Base-by-base conservation (phyloP, 805 yeast species). In the Metahyphopichia silvanorum region DNA sequence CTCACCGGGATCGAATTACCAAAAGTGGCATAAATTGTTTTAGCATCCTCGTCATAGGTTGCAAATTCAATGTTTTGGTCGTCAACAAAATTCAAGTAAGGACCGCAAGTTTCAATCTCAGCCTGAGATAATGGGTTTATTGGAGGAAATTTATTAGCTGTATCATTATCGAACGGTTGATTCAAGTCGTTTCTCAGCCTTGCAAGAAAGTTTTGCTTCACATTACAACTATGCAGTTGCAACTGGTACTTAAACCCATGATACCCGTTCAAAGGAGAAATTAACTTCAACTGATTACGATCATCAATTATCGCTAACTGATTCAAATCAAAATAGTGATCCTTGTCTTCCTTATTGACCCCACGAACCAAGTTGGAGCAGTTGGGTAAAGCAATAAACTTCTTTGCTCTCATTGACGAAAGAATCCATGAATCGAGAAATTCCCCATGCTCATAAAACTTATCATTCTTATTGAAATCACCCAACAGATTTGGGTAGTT, bases 81-180 rank as follows among this genome's bases (percentile, higher is more conserved):
- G 31, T 53, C 55, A 18, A 62, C 47, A 24, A 64, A 37, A 30
- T 56, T 55, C 29, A 55, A 44, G 34, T 55, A 63, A 4, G 71
- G 70, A 15, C 50, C 52, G 39, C 79, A 69, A 0, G 82, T 74
- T 42, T 77, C 82, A 33, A 78, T 69, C 47, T 77, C 82, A 20
- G 76, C 69, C 36, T 73, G 71, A 0, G 76, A 66, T 19, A 76
- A 49, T 3, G 73, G 72, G 29, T 53, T 53, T 18, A 42, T 34
- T 14, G 29, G 26, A 22, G 32, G 20, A 15, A 12, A 16, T 16
- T 9, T 25, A 6, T 7, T 22, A 12, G 9, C 12, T 4, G 20
- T 18, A n/a, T 23, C 27, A 8, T 15, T 11, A 2, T 16, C 21
- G 5, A 13, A 4, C n/a, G n/a, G n/a, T n/a, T n/a, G n/a, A 23